Percentiles rank a stretch among this genome's conserved stretches.
phyloP scores from a whole-genome alignment of 2,329 filamentous ascomycete species.

The Botrytis porri region DNA sequence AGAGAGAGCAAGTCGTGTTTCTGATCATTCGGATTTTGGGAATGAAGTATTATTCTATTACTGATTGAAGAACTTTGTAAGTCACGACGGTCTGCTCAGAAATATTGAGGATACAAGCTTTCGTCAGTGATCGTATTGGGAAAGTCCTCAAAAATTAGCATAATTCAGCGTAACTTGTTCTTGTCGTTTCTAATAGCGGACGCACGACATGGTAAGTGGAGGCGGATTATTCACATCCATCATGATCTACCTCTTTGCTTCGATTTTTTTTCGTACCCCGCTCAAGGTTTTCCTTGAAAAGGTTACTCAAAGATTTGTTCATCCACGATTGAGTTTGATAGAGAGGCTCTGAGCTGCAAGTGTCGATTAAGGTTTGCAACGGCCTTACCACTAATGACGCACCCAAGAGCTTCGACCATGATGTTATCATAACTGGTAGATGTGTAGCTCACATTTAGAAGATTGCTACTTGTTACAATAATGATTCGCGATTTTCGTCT shows the following conservation, averaged over 20 bases:
- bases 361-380: background rate
- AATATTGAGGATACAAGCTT: background rate
- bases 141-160: background rate
- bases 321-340: background rate
- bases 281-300: background rate
- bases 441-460: background rate
- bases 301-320: background rate
- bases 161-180: background rate
- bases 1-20: slow-evolving; percentile 31
- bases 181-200: background rate
- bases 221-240: background rate
- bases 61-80: background rate
- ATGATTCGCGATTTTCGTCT: background rate
- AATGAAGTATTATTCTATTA: slow-evolving; percentile 35
- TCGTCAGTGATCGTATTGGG: background rate
- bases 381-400: background rate
- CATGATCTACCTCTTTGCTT: background rate
- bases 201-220: background rate
- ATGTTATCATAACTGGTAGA: background rate
- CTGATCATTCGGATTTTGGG: slow-evolving; percentile 31
- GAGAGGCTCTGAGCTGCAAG: background rate
- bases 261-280: background rate
- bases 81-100: background rate
- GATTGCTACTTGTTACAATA: background rate
- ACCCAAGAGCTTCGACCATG: background rate